phyloP scores from a whole-genome alignment of 108 stramenopile genomes.

The Cyclostephanos tholiformis region DNA sequence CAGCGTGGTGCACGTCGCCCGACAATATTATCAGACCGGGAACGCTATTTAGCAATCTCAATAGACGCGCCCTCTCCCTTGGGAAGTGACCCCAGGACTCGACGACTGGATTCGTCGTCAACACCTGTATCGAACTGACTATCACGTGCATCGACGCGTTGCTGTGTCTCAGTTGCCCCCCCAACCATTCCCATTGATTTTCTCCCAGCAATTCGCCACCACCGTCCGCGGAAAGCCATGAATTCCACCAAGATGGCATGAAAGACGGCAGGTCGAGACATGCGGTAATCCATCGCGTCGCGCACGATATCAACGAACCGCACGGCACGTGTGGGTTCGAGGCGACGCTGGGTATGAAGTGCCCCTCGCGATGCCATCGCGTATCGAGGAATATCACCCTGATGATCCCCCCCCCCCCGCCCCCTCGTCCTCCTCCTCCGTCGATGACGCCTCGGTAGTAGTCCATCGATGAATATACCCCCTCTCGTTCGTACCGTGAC shows the following conservation, averaged over 20 bases:
- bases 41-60: conserved; percentile 50
- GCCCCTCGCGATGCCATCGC: conserved; percentile 71
- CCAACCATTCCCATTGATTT: conserved; percentile 89
- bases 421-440: conserved; percentile 12
- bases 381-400: conserved; percentile 84
- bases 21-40: conserved; percentile 44
- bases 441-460: not conserved
- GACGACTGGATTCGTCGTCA: conserved; percentile 84
- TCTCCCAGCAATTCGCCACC: conserved; percentile 65
- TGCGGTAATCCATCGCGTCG: conserved; percentile 75
- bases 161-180: conserved; percentile 49
- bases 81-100: conserved; percentile 93
- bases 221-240: conserved; percentile 24
- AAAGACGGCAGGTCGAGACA: conserved; percentile 53
- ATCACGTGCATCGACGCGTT: conserved; percentile 63
- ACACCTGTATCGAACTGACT: conserved; percentile 80
- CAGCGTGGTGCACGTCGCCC: conserved; percentile 92
- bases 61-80: conserved; percentile 57
- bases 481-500: conserved; percentile 36
- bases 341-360: conserved; percentile 77
- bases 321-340: conserved; percentile 42
- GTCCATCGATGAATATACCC: conserved; percentile 69
- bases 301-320: conserved; percentile 63
- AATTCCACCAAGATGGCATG: conserved; percentile 27
- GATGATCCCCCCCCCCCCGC: conserved; percentile 26